Evolutionary conservation across 2,329 filamentous ascomycete species (phyloP).

Genomic region (Penicillium sp.): DNA sequence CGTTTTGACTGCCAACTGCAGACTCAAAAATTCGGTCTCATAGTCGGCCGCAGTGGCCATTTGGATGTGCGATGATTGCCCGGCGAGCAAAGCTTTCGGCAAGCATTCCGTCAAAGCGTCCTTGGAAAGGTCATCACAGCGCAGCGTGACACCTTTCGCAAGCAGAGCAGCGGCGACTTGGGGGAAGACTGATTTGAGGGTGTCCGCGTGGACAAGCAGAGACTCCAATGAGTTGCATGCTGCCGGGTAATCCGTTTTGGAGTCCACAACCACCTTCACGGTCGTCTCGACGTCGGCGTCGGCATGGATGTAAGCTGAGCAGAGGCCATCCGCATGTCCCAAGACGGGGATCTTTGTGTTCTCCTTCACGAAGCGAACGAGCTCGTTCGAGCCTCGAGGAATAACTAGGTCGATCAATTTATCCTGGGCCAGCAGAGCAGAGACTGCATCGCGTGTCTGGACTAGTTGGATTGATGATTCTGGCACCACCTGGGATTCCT

Average conservation of each 20-base stretch:
- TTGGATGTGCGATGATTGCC: conserved; percentile 56
- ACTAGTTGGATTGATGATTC: conserved; percentile 91
- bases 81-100: conserved; percentile 27
- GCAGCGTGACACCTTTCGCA: conserved; percentile 75
- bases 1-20: conserved; percentile 80
- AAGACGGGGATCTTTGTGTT: conserved; percentile 93
- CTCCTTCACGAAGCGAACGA: conserved; percentile 86
- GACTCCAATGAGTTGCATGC: conserved; percentile 96
- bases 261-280: conserved; percentile 77
- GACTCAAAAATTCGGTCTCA: conserved; percentile 84
- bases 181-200: conserved; percentile 69
- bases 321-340: conserved; percentile 93
- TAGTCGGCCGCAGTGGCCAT: conserved; percentile 73
- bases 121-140: conserved; percentile 73
- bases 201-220: conserved; percentile 76
- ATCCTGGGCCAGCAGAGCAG: conserved; percentile 82
- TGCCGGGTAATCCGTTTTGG: conserved; percentile 91
- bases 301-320: conserved; percentile 78
- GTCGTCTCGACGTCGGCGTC: conserved; percentile 75
- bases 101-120: conserved; percentile 58
- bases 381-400: conserved; percentile 84
- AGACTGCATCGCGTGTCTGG: conserved; percentile 86
- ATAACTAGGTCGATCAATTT: conserved; percentile 92
- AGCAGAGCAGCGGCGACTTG: conserved; percentile 72
- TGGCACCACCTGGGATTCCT: conserved; percentile 73